Conservation (phyloP, 257 asterid genomes). For the Solanum sejunctum region DNA sequence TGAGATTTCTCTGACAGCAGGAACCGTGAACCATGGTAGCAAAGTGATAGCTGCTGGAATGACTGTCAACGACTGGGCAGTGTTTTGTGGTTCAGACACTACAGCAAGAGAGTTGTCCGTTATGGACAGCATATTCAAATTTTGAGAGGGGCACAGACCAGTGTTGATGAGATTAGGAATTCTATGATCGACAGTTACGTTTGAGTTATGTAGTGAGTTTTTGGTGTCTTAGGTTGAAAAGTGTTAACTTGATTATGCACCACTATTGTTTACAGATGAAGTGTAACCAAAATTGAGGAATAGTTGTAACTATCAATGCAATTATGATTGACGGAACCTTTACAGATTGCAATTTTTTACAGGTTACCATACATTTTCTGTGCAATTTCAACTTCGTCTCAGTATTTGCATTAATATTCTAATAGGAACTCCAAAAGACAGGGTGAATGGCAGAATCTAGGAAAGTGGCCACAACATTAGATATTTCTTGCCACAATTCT, state of each 20-base stretch:
- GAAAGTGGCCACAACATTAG: slow-evolving; percentile 76
- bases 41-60: slow-evolving; percentile 72
- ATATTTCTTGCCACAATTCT: slow-evolving; percentile 13
- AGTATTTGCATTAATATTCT: too few relatives aligned
- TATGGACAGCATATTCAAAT: slow-evolving; percentile 59
- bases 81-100: slow-evolving; percentile 80
- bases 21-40: slow-evolving; percentile 81
- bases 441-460: slow-evolving; percentile 53
- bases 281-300: too few relatives aligned
- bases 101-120: slow-evolving; percentile 86
- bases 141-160: slow-evolving; percentile 77
- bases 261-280: too few relatives aligned
- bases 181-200: slow-evolving; percentile 62
- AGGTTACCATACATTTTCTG: too few relatives aligned
- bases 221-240: too few relatives aligned
- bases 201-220: not conserved
- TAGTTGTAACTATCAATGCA: too few relatives aligned
- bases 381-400: too few relatives aligned
- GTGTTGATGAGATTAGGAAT: slow-evolving; percentile 71
- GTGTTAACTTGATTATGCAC: too few relatives aligned
- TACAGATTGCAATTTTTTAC: too few relatives aligned
- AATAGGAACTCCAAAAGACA: slow-evolving; percentile 70
- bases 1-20: slow-evolving; percentile 31
- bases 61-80: slow-evolving; percentile 79
- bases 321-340: too few relatives aligned